These are phyloP conservation scores for Penicillium sp. DNA, from an alignment of 2,329 filamentous ascomycete genomes.

Conservation along the genomic window DNA sequence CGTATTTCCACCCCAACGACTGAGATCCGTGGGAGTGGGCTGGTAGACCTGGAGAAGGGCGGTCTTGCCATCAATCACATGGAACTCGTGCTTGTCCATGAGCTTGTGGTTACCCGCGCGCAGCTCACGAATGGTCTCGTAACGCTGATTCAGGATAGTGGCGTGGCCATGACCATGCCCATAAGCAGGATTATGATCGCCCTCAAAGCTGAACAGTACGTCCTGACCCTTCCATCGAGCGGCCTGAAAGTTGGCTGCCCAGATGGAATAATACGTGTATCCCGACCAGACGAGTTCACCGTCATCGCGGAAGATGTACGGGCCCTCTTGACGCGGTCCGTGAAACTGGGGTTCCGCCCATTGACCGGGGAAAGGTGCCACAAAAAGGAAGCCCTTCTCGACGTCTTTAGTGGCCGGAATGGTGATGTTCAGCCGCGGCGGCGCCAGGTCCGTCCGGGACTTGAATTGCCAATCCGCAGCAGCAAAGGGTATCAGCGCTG, in stretches of 20 bases:
- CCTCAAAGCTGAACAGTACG: constrained; percentile 56
- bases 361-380: constrained; percentile 37
- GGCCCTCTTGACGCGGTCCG: constrained; percentile 50
- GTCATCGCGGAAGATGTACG: constrained; percentile 56
- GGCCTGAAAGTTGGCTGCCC: constrained; percentile 53
- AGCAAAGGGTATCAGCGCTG: constrained; percentile 20
- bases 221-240: constrained; percentile 52
- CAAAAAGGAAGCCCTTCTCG: constrained; percentile 40
- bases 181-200: constrained; percentile 51
- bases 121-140: constrained; percentile 55
- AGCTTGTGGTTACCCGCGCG: constrained; percentile 49
- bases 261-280: constrained; percentile 53
- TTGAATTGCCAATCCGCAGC: constrained; percentile 50
- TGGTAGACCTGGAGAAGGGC: constrained; percentile 56
- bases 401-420: constrained; percentile 36
- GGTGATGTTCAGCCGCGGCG: constrained; percentile 43
- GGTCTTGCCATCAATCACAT: constrained; percentile 53
- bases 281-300: constrained; percentile 60
- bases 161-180: constrained; percentile 57
- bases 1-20: constrained; percentile 45
- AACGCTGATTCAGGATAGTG: constrained; percentile 54
- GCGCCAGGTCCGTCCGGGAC: constrained; percentile 49
- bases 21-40: constrained; percentile 48
- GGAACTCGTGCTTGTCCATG: constrained; percentile 57
- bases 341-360: constrained; percentile 22